phyloP scores from a whole-genome alignment of 2,329 filamentous ascomycete genomes.

The Drechmeria coniospora region DNA sequence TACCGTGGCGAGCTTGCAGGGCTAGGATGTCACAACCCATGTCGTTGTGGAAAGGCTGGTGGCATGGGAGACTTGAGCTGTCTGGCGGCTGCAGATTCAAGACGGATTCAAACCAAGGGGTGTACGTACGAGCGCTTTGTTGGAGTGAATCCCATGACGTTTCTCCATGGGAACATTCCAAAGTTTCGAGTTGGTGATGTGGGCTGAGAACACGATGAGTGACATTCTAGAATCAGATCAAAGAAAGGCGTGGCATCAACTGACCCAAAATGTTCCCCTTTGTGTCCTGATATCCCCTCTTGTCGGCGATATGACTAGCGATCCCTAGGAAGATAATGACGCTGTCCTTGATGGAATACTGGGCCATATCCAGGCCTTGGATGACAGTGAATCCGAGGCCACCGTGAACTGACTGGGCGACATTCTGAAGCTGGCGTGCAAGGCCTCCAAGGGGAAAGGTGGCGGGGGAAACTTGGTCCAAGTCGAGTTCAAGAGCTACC shows the following conservation, averaged over 20 bases:
- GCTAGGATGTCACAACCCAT: slow-evolving; percentile 35
- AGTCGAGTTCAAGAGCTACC: slow-evolving; percentile 17
- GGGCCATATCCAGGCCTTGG: slow-evolving; percentile 31
- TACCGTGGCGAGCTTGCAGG: slow-evolving; percentile 29
- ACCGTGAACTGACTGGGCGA: slow-evolving; percentile 20
- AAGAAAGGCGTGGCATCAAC: slow-evolving; percentile 10
- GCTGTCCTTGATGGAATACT: slow-evolving; percentile 36
- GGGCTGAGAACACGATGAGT: slow-evolving; percentile 18
- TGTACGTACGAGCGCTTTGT: slow-evolving; percentile 20
- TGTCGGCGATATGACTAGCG: slow-evolving; percentile 37
- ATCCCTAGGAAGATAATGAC: slow-evolving; percentile 40
- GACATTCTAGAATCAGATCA: not conserved
- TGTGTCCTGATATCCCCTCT: slow-evolving; percentile 34
- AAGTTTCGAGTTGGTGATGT: slow-evolving; percentile 29
- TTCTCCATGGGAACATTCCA: slow-evolving; percentile 27
- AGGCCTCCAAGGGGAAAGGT: slow-evolving; percentile 27
- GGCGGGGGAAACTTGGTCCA: slow-evolving; percentile 18
- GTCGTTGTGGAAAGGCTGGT: slow-evolving; percentile 34
- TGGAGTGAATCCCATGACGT: slow-evolving; percentile 36
- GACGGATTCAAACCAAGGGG: too few relatives aligned
- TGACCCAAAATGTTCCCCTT: slow-evolving; percentile 31
- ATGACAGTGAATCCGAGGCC: slow-evolving; percentile 38
- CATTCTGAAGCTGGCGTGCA: slow-evolving; percentile 16
- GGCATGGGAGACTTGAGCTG: too few relatives aligned
- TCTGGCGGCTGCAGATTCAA: too few relatives aligned